Conservation (phyloP, 495 filamentous ascomycete genomes). For the Hyaloscypha hepaticicola region DNA sequence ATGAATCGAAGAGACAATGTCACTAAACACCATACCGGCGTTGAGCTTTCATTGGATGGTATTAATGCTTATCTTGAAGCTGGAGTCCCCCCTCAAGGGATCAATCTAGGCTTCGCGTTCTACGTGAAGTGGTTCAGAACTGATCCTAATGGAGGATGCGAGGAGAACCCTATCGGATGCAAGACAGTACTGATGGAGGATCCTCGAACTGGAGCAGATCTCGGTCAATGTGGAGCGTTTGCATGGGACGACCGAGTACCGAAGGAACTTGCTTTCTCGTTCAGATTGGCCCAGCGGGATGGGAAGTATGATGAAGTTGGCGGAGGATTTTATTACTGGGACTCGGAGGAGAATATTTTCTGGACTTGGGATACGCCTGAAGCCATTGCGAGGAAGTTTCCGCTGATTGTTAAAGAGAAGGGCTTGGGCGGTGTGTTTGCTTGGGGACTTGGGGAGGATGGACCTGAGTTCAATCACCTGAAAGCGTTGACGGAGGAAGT, state of each 20-base stretch:
- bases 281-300: constrained; percentile 49
- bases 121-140: constrained; percentile 74
- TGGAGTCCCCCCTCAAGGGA: constrained; percentile 53
- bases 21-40: constrained; percentile 65
- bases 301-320: constrained; percentile 56
- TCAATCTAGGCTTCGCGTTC: constrained; percentile 74
- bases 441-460: constrained; percentile 75
- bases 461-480: constrained; percentile 56
- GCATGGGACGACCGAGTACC: constrained; percentile 57
- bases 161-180: constrained; percentile 57
- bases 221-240: constrained; percentile 60
- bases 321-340: constrained; percentile 72
- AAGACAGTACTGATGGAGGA: constrained; percentile 62
- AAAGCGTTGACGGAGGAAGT: constrained; percentile 47
- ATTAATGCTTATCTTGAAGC: constrained; percentile 59
- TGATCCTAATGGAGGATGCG: constrained; percentile 48
- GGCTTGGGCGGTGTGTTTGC: constrained; percentile 69
- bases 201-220: constrained; percentile 60
- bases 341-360: constrained; percentile 57
- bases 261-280: constrained; percentile 44
- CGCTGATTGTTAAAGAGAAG: constrained; percentile 54
- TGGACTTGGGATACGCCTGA: constrained; percentile 75
- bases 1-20: constrained; percentile 72
- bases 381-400: constrained; percentile 62
- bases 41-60: constrained; percentile 52